A percentile compares a stretch with the other conserved stretches of the same genome.
These are phyloP conservation scores for Cajanus cajan DNA, from an alignment of 306 rosid species.

Conservation along the genomic window DNA sequence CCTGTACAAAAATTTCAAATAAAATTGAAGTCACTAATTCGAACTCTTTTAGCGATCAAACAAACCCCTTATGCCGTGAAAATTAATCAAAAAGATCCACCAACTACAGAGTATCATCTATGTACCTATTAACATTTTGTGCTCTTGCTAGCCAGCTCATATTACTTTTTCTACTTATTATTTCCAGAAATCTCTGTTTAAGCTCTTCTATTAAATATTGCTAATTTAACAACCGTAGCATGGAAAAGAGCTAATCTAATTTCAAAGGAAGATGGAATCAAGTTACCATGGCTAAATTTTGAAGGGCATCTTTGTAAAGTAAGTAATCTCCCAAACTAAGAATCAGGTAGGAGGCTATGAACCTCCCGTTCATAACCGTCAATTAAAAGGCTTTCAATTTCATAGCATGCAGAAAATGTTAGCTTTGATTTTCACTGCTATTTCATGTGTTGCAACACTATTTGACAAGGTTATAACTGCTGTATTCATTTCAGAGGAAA, in stretches of 20 bases:
- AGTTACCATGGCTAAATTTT: background rate
- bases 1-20: constrained; percentile 43
- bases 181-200: background rate
- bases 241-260: background rate
- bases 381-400: background rate
- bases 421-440: background rate
- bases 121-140: background rate
- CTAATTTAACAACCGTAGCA: background rate
- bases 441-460: background rate
- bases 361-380: background rate
- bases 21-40: constrained; percentile 6
- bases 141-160: background rate
- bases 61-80: background rate
- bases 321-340: background rate
- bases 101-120: background rate
- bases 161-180: background rate
- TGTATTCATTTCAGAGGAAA: background rate
- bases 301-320: background rate
- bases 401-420: background rate
- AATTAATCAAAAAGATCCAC: background rate
- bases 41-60: background rate
- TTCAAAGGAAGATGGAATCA: background rate
- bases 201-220: background rate
- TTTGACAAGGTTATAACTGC: background rate
- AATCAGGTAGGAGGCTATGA: background rate